Base-by-base conservation (phyloP, 495 filamentous ascomycete genomes). In the Aspergillus bertholletiae region DNA sequence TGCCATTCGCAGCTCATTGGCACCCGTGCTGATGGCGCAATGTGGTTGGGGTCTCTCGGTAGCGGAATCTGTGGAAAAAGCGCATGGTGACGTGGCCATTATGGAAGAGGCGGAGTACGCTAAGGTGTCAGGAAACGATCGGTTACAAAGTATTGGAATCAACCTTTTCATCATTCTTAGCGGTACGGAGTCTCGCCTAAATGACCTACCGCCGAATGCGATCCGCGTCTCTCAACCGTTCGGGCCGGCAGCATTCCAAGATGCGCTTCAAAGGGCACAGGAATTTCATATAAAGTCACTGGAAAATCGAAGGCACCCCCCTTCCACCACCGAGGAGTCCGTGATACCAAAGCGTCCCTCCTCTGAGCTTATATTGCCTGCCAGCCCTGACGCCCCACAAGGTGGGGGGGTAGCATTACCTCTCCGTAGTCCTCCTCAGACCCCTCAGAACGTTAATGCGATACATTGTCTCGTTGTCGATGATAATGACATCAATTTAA, bases 401-500 rank as follows among this genome's bases (percentile, higher is more conserved):
- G n/a, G 32, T 55, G 15, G 43, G 51, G 41, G 49, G 3, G 26
- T 53, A 0, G 39, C 39, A n/a, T 54, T 46, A 21, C 23, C 32
- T 6, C 20, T 48, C 7, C n/a, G 1, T 13, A 12, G 49, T 15
- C 21, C 46, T 17, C 34, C 54, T 3, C 40, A 49, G 41, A 34
- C 49, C 2, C 44, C 18, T 2, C 13, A 37, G 12, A 20, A 59
- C 20, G 37, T 37, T 7, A 48, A 40, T 2, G 12, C 49, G 2
- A 46, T 58, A 0, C 64, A 70, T 60, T 65, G 75, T 17, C 62
- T 80, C 17, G 59, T 78, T 23, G 76, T 79, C 0, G 77, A 80
- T 46, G 77, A 80, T 46, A 80, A 79, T 44, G 65, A 74, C 15
- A 76, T 80, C 30, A 80, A 80, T 48, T 58, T 80, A 15, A 72